These are phyloP conservation scores for Trametes villosa DNA, from an alignment of 768 basidiomycete species.

Conservation along the genomic window DNA sequence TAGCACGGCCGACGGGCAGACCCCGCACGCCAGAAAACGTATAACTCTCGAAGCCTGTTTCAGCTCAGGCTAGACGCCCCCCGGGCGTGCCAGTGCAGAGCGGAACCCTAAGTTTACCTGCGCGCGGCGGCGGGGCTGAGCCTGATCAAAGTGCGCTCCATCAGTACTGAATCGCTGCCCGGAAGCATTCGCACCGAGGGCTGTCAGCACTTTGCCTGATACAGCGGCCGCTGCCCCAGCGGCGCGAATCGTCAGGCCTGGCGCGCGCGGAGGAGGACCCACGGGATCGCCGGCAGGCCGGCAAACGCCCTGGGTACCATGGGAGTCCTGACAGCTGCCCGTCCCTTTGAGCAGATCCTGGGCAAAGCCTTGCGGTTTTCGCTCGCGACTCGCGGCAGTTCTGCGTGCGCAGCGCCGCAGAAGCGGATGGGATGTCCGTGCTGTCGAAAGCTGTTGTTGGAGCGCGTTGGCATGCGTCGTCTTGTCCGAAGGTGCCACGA, in stretches of 20 bases:
- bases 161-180: no score
- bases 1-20: neutral
- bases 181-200: no score
- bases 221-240: neutral
- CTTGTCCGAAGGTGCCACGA: neutral
- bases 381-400: neutral
- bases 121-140: no score
- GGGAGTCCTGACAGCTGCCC: neutral
- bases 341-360: neutral
- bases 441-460: neutral
- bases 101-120: no score
- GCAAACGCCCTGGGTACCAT: neutral
- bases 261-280: no score
- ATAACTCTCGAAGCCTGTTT: no score
- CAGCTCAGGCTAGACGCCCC: no score
- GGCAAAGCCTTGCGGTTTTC: neutral
- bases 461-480: neutral
- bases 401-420: neutral
- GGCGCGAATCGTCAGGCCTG: neutral
- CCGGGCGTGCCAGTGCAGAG: no score
- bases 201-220: no score
- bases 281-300: neutral
- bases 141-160: no score
- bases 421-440: neutral
- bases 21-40: no score